These are phyloP conservation scores for Ogataea trehaloabstinens DNA, from an alignment of 805 yeast genomes.

Conservation along the genomic window DNA sequence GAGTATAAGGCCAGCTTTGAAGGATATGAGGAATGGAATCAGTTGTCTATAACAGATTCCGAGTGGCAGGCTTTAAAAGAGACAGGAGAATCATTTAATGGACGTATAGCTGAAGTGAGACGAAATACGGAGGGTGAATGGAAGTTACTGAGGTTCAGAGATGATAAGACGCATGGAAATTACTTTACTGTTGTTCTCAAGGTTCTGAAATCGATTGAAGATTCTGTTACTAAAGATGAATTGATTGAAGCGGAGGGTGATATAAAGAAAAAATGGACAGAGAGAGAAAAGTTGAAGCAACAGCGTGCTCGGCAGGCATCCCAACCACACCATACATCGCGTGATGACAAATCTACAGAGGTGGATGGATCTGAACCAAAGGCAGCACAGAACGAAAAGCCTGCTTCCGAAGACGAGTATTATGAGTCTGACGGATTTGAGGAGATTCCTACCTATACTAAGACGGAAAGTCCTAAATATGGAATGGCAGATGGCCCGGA, in stretches of 20 bases:
- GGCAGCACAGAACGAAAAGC: slow-evolving; percentile 6
- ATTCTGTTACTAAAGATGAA: slow-evolving; percentile 81
- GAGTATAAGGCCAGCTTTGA: slow-evolving; percentile 32
- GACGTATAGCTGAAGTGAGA: slow-evolving; percentile 83
- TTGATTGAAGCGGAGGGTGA: slow-evolving; percentile 53
- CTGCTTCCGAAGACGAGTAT: slow-evolving; percentile 25
- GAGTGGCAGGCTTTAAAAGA: slow-evolving; percentile 79
- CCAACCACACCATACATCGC: slow-evolving; percentile 16
- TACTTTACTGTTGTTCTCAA: slow-evolving; percentile 78
- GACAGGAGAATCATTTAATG: slow-evolving; percentile 79
- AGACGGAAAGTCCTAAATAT: slow-evolving; percentile 29
- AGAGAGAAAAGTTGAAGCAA: slow-evolving; percentile 42
- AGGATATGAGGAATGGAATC: slow-evolving; percentile 64
- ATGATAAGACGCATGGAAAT: slow-evolving; percentile 88
- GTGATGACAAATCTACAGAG: background rate
- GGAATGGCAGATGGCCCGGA: slow-evolving; percentile 20
- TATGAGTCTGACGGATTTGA: slow-evolving; percentile 38
- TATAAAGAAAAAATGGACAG: slow-evolving; percentile 62
- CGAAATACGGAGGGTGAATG: slow-evolving; percentile 67
- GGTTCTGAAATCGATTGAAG: slow-evolving; percentile 79
- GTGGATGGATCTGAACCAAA: background rate
- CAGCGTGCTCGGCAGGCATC: slow-evolving; percentile 19
- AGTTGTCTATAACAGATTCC: slow-evolving; percentile 57
- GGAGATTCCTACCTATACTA: slow-evolving; percentile 30
- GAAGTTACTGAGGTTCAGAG: slow-evolving; percentile 86